These are phyloP conservation scores for Syzygium aromaticum DNA, from an alignment of 345 rosid genomes.

Conservation along the genomic window DNA sequence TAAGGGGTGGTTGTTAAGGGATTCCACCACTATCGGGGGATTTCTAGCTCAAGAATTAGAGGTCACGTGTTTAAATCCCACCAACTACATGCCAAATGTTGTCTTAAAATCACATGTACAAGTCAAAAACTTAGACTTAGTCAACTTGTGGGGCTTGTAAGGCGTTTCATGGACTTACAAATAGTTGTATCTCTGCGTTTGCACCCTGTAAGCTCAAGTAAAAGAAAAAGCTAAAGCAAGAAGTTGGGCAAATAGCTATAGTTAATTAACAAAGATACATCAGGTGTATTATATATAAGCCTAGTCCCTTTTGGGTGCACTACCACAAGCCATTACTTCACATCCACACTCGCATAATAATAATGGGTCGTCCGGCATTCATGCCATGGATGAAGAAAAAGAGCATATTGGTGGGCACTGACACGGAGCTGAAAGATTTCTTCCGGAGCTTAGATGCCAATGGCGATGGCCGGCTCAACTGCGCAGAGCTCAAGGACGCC, in stretches of 20 bases:
- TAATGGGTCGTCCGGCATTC: not conserved
- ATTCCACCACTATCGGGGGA: not conserved
- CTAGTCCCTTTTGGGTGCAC: not conserved
- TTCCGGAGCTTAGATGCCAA: not conserved
- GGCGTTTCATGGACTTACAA: not conserved
- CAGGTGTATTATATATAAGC: not conserved
- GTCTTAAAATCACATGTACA: not conserved
- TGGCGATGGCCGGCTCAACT: constrained; percentile 6
- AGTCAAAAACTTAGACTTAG: not conserved
- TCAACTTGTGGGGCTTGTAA: not conserved
- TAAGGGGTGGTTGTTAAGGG: too few relatives aligned
- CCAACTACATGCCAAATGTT: not conserved
- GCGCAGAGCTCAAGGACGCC: constrained; percentile 13
- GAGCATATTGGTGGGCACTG: not conserved
- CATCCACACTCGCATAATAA: not conserved
- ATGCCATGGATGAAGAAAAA: not conserved
- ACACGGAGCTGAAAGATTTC: not conserved
- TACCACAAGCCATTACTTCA: not conserved
- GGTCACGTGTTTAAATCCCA: not conserved
- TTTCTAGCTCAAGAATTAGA: not conserved
- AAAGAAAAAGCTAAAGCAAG: not conserved
- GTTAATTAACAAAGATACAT: not conserved
- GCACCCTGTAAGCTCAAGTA: not conserved
- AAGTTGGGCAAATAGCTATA: not conserved
- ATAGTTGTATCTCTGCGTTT: not conserved